These are phyloP conservation scores for Cymbopogon flexuosus DNA, from an alignment of 202 grass and related monocot genomes.

Conservation along the genomic window DNA sequence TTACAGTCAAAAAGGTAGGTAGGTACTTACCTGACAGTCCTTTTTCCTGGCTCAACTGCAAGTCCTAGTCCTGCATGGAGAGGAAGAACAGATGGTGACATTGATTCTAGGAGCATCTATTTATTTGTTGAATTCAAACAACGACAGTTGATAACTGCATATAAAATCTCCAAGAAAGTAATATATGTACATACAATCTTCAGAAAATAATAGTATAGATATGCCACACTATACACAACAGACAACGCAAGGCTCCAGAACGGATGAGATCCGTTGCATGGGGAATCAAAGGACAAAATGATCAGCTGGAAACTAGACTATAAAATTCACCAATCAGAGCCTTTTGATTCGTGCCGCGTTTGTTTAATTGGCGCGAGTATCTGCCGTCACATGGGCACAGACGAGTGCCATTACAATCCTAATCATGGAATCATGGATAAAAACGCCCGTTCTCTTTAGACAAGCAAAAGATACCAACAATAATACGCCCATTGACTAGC, in stretches of 20 bases:
- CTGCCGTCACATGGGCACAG: conserved; percentile 47
- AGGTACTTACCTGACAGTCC: conserved; percentile 29
- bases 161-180: conserved; percentile 6
- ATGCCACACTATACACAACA: conserved; percentile 13
- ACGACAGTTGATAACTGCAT: conserved; percentile 24
- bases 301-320: conserved; percentile 44
- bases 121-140: conserved; percentile 28
- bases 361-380: conserved; percentile 38
- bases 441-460: conserved; percentile 25
- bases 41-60: conserved; percentile 27
- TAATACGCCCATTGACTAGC: conserved; percentile 44
- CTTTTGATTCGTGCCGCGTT: conserved; percentile 21
- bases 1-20: conserved; percentile 22
- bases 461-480: conserved; percentile 34
- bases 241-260: conserved; percentile 48
- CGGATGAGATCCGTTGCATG: conserved; percentile 43
- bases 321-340: conserved; percentile 28
- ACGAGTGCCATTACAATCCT: conserved; percentile 40
- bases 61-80: conserved; percentile 36
- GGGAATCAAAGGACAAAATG: conserved; percentile 48
- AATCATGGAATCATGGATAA: conserved; percentile 47
- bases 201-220: conserved; percentile 1
- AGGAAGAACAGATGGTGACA: conserved; percentile 31
- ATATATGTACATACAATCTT: conserved; percentile 12
- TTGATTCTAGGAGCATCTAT: conserved; percentile 19